Base-by-base conservation (phyloP, 2,329 filamentous ascomycete genomes). In the Ophiosphaerella herpotricha region DNA sequence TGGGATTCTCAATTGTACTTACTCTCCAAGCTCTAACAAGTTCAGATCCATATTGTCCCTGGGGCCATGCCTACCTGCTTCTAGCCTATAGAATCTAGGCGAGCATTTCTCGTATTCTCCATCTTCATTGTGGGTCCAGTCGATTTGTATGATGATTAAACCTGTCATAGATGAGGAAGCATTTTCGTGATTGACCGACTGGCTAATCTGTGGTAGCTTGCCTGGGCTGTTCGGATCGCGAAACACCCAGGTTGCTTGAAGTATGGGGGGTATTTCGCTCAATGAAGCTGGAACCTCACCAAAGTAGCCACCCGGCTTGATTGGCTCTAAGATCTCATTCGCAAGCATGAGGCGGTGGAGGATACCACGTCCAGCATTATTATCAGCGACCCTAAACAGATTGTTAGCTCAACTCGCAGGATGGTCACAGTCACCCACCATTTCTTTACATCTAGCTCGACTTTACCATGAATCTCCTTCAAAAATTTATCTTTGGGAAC, bases 121-220 rank as follows among this genome's bases (percentile, higher is more conserved):
- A 6, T 70, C 60, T 26, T 67, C 63, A 46, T 72, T 63, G 14
- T 67, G 53, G 1, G 60, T 67, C 66, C 66, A 72, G 29, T 70
- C 62, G 11, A 71, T 46, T 43, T 70, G 64, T 4, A 71, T 57
- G 3, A 71, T 54, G 18, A 64, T 51, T 4, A 58, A 32, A 13
- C 34, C 52, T 33, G 13, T 43, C 8, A 26, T 24, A 16, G 42
- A 24, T 7, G 46, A 23, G 23, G 48, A 1, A 43, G 34, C n/a
- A 9, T 37, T 31, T 12, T 33, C 32, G n/a, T 29, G 36, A 9
- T 34, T n/a, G 2, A 32, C 24, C 23, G 41, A n/a, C 32, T 53
- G 53, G 0, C 44, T 23, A 4, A 49, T 32, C 9, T 21, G 33
- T 9, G 52, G 34, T n/a, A 48, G 33, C n/a, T 14, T 43, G 29